These are phyloP conservation scores for Gastrodia elata DNA, from an alignment of 106 monocot species.

Conservation along the genomic window DNA sequence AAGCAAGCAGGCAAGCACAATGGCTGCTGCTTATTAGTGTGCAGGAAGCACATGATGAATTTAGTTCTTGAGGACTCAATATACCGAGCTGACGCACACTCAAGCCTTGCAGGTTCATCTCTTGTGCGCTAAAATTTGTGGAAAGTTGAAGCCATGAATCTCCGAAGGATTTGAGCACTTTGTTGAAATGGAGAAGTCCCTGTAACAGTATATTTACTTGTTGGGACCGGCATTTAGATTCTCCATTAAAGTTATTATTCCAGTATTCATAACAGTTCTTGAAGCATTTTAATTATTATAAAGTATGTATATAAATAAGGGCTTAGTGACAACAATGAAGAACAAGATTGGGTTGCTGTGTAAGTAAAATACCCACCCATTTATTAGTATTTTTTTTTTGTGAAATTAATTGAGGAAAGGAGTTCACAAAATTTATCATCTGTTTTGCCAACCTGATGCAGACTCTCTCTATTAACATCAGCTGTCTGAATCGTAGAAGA, in stretches of 20 bases:
- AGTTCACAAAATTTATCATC: background rate
- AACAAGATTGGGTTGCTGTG: no score
- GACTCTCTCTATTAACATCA: slow-evolving; percentile 2
- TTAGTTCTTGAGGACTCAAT: background rate
- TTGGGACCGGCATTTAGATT: no score
- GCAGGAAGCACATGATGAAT: background rate
- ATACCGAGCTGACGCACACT: slow-evolving; percentile 23
- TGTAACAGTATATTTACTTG: slow-evolving; percentile 7
- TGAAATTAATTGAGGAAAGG: background rate
- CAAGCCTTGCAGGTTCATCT: slow-evolving; percentile 11
- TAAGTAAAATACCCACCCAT: no score
- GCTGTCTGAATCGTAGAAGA: background rate
- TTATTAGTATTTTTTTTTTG: no score
- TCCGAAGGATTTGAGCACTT: slow-evolving; percentile 16
- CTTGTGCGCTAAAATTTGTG: slow-evolving; percentile 1
- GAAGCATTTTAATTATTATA: no score
- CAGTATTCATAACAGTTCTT: no score
- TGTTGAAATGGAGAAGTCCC: slow-evolving; percentile 14
- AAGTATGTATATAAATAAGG: no score
- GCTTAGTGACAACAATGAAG: no score
- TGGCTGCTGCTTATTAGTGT: background rate
- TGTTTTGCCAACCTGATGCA: slow-evolving; percentile 24
- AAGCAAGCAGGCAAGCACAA: background rate
- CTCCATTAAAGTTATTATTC: no score
- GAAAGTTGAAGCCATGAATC: slow-evolving; percentile 16